phyloP scores from a whole-genome alignment of 2,329 filamentous ascomycete species.

The Aspergillus glaucus region DNA sequence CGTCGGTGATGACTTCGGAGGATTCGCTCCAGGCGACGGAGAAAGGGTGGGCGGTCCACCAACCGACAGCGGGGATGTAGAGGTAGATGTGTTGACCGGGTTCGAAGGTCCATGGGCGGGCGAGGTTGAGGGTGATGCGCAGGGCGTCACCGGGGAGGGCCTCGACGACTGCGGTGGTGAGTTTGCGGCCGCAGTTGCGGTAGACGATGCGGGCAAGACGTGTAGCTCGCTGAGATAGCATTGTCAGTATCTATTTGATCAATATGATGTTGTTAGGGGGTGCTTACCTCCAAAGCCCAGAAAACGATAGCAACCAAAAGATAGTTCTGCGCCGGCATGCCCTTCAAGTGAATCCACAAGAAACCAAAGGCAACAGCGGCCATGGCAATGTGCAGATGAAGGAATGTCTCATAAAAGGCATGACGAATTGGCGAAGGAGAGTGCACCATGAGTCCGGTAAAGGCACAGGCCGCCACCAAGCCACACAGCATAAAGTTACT shows the following conservation, averaged over 20 bases:
- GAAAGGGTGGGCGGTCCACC: slow-evolving; percentile 72
- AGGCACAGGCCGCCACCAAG: slow-evolving; percentile 45
- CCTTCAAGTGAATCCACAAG: slow-evolving; percentile 72
- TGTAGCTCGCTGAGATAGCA: slow-evolving; percentile 41
- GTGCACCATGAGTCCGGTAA: slow-evolving; percentile 61
- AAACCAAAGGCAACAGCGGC: slow-evolving; percentile 62
- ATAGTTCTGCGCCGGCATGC: slow-evolving; percentile 65
- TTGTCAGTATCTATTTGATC: slow-evolving; percentile 7
- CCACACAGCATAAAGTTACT: slow-evolving; percentile 36
- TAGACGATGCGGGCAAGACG: slow-evolving; percentile 60
- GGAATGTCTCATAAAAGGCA: slow-evolving; percentile 95
- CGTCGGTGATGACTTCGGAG: slow-evolving; percentile 38
- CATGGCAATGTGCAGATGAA: slow-evolving; percentile 75
- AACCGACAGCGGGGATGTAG: slow-evolving; percentile 59
- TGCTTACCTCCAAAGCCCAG: slow-evolving; percentile 61
- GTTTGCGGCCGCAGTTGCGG: slow-evolving; percentile 54
- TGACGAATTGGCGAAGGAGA: slow-evolving; percentile 77
- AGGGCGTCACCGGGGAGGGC: slow-evolving; percentile 63
- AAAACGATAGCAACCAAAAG: slow-evolving; percentile 67
- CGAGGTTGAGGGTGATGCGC: slow-evolving; percentile 63
- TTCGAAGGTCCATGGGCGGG: slow-evolving; percentile 58
- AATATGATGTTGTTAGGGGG: background rate
- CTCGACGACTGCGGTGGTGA: slow-evolving; percentile 61
- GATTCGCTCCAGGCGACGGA: slow-evolving; percentile 69
- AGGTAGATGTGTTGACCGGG: slow-evolving; percentile 72